These are phyloP conservation scores for Phialemonium atrogriseum DNA, from an alignment of 2,329 filamentous ascomycete genomes.

Conservation along the genomic window DNA sequence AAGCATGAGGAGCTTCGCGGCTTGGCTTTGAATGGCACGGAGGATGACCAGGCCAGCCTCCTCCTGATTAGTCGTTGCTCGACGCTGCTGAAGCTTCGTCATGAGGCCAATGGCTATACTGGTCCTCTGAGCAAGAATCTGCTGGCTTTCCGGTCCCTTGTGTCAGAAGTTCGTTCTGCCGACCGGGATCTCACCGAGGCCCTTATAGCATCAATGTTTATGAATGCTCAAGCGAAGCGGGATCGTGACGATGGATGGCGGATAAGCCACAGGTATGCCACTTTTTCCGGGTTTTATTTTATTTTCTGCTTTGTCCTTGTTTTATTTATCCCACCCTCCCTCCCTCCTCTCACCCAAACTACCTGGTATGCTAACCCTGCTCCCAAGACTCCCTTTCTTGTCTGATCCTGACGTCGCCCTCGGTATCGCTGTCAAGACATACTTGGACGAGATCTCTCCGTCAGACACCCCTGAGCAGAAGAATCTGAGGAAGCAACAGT, in stretches of 20 bases:
- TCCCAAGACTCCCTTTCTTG: conserved; percentile 15
- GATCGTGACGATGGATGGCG: conserved; percentile 57
- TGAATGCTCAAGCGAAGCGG: conserved; percentile 70
- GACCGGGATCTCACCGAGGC: conserved; percentile 81
- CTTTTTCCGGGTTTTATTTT: too few relatives aligned
- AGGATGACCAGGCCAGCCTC: conserved; percentile 69
- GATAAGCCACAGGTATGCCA: conserved; percentile 63
- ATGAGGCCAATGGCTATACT: conserved; percentile 83
- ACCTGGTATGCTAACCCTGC: conserved; percentile 7
- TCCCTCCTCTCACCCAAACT: conserved; percentile 1
- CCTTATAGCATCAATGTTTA: conserved; percentile 68
- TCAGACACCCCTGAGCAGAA: conserved; percentile 39
- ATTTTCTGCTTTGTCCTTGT: background rate
- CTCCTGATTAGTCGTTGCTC: conserved; percentile 81
- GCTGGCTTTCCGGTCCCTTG: conserved; percentile 76
- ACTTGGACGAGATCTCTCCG: conserved; percentile 51
- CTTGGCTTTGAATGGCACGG: conserved; percentile 46
- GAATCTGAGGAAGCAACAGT: conserved; percentile 34
- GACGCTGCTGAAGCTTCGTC: conserved; percentile 71
- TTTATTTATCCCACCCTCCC: conserved; percentile 3
- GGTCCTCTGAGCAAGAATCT: conserved; percentile 88
- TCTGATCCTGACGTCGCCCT: conserved; percentile 62
- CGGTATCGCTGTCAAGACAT: conserved; percentile 72
- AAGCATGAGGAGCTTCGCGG: conserved; percentile 46
- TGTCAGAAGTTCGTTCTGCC: conserved; percentile 68